Evolutionary conservation across 2,329 filamentous ascomycete genomes (phyloP), one percentile per base, ranked within the genome.

Genomic region (Fusarium sp.): DNA sequence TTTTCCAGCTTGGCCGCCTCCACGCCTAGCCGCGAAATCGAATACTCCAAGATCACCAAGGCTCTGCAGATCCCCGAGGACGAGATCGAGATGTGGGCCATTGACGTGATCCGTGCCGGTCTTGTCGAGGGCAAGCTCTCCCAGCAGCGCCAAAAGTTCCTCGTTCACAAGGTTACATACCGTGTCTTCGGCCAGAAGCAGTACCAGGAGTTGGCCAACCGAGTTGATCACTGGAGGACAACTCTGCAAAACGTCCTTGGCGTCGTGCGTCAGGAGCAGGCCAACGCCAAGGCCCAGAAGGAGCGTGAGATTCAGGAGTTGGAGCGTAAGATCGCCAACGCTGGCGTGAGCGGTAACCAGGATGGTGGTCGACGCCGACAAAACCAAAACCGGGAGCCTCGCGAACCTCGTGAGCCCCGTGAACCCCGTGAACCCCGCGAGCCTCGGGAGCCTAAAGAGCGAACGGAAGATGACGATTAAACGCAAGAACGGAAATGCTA

Each of bases 31-130:
- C 92, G 95, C 77, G 94, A 96, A 77, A 91, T 99, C 56, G 91
- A 95, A 66, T 99, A 99, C 83, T 86, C 87, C 72, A 88, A 88
- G 77, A 98, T 99, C 78, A 89, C 92, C 71, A 91, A 91, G 78
- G 92, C 94, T 8, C 89, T 99, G 48, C 92, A 96, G 81, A 90
- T 99, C 59, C 90, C 93, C 47, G 79, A 84, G 48, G 90, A 92
- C 70, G 94, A 98, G 70, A 94, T 98, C 44, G 96, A 99, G 87
- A 92, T 95, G 87, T 99, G 96, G 96, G 94, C 97, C 73, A 99
- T 99, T 77, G 96, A 99, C 80, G 94, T 97, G 74, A 98, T 99
- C 83, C 93, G 96, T 74, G 94, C 94, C 49, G 94, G 94, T 34
- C 90, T 99, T 40, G 93, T 99, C 55, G 96, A 99, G 85, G 96